Conservation (phyloP, 78 protist species). For the Chrysochromulina parva region DNA sequence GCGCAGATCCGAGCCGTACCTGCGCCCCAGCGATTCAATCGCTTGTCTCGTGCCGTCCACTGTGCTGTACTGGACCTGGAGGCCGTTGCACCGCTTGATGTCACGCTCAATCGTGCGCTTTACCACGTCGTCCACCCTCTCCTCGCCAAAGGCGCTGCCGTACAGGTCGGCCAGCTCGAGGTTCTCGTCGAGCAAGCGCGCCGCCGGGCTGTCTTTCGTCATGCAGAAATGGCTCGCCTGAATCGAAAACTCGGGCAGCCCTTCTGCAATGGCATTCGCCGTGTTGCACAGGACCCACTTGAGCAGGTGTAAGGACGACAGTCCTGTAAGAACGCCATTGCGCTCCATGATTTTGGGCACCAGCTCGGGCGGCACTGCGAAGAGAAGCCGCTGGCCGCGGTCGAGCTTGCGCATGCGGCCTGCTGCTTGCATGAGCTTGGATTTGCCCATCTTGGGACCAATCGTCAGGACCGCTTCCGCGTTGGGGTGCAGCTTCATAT, state of each 20-base stretch:
- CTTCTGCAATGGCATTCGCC: background rate
- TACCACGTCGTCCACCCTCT: background rate
- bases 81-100: background rate
- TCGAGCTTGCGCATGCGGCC: conserved; percentile 16
- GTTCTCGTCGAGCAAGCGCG: background rate
- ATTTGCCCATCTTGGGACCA: background rate
- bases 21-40: background rate
- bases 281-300: background rate
- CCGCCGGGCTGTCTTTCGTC: background rate
- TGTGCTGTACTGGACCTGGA: background rate
- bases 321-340: too few relatives aligned
- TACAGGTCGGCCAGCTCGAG: background rate
- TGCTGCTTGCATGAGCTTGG: background rate
- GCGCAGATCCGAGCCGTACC: background rate
- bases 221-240: background rate
- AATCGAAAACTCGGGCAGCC: background rate
- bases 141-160: background rate
- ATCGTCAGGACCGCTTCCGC: background rate
- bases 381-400: background rate
- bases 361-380: background rate
- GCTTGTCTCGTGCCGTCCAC: too few relatives aligned
- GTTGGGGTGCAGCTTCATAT: background rate
- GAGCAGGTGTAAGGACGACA: background rate
- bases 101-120: background rate
- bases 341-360: background rate